A percentile compares a stretch with the other conserved stretches of the same genome.
Conservation (phyloP, 2,329 filamentous ascomycete species). For the Falciphora oryzae region DNA sequence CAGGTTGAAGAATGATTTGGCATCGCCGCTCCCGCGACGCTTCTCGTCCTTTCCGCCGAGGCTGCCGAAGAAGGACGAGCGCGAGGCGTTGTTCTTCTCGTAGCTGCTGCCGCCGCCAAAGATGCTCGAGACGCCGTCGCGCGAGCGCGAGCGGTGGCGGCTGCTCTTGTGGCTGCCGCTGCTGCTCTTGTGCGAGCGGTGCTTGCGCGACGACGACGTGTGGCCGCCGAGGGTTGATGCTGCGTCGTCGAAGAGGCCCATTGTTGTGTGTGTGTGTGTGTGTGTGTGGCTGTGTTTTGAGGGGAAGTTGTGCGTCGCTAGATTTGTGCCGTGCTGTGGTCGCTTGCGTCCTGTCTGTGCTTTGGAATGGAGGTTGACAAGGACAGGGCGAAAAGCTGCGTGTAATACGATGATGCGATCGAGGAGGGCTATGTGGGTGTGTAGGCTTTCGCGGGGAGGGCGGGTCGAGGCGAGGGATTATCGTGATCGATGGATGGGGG, state of each 20-base stretch:
- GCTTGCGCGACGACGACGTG: conserved; percentile 18
- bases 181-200: conserved; percentile 18
- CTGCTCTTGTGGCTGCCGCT: conserved; percentile 24
- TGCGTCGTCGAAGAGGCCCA: conserved; percentile 30
- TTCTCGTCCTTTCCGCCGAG: conserved; percentile 27
- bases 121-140: conserved; percentile 19
- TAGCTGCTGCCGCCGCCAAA: conserved; percentile 15
- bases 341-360: neutral
- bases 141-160: conserved; percentile 28
- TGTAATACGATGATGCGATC: too few species aligned
- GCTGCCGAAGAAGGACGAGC: conserved; percentile 25
- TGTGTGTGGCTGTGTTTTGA: neutral
- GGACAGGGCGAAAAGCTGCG: neutral
- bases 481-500: too few species aligned
- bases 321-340: neutral
- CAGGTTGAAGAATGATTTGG: conserved; percentile 33
- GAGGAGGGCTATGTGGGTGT: too few species aligned
- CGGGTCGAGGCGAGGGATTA: too few species aligned
- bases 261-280: conserved; percentile 11
- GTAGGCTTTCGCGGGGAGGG: too few species aligned
- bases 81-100: conserved; percentile 20
- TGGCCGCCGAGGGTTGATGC: conserved; percentile 24
- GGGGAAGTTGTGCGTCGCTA: too few species aligned
- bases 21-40: conserved; percentile 29
- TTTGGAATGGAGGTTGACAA: too few species aligned